A percentile compares a stretch with the other conserved stretches of the same genome.
phyloP scores from a whole-genome alignment of 1,284 basidiomycete species.

The Gymnopus androsaceus region DNA sequence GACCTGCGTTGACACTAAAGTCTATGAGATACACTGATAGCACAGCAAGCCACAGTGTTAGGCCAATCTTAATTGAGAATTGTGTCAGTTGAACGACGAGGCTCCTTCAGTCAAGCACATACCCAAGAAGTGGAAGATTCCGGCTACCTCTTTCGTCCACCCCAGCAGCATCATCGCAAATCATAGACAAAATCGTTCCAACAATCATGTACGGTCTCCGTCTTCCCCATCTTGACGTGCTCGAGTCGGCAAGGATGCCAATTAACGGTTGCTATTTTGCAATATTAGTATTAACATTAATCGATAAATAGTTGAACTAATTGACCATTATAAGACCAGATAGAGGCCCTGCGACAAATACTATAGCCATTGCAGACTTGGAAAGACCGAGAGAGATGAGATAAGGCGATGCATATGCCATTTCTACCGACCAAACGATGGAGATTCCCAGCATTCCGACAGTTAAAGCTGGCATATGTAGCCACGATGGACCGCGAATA shows the following conservation, averaged over 20 bases:
- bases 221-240: slow-evolving; percentile 82
- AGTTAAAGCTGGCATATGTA: slow-evolving; percentile 72
- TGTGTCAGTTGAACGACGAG: neutral
- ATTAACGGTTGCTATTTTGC: slow-evolving; percentile 93
- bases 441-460: slow-evolving; percentile 81
- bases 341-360: slow-evolving; percentile 93
- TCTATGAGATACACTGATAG: slow-evolving; percentile 89
- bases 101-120: neutral
- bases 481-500: slow-evolving; percentile 62
- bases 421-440: slow-evolving; percentile 89
- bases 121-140: slow-evolving; percentile 52
- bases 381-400: slow-evolving; percentile 87
- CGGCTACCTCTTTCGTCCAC: slow-evolving; percentile 77
- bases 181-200: slow-evolving; percentile 68
- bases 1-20: slow-evolving; percentile 89
- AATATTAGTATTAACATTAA: too few relatives aligned
- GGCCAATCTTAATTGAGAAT: neutral
- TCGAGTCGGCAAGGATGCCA: slow-evolving; percentile 85
- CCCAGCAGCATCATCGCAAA: slow-evolving; percentile 82
- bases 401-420: slow-evolving; percentile 94
- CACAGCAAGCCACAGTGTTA: slow-evolving; percentile 78
- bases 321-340: slow-evolving; percentile 73
- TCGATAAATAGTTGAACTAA: too few relatives aligned
- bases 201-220: slow-evolving; percentile 84
- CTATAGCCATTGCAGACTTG: slow-evolving; percentile 86